Conservation (phyloP, 2,329 filamentous ascomycete genomes). For the Xylaria sp. region DNA sequence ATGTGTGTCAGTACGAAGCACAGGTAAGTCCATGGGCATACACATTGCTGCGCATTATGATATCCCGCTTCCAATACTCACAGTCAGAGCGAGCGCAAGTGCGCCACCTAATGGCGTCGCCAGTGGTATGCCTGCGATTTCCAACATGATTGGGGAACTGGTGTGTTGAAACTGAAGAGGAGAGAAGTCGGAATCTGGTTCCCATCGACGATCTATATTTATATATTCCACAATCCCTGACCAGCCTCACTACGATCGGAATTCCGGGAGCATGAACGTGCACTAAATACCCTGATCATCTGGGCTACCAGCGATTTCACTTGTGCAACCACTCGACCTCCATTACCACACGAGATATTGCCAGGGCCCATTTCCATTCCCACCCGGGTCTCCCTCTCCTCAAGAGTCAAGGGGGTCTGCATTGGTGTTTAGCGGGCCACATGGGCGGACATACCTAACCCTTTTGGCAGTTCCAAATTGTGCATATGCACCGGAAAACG, state of each 20-base stretch:
- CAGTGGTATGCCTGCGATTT: constrained; percentile 3
- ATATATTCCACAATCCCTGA: not conserved
- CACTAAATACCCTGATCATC: no score
- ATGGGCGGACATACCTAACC: no score
- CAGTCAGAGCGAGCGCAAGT: constrained; percentile 1
- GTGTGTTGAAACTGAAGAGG: not conserved
- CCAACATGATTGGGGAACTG: constrained; percentile 1
- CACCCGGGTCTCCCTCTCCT: no score
- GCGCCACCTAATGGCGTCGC: constrained; percentile 2
- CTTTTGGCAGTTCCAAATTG: no score
- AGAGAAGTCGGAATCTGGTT: not conserved
- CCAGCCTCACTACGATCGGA: not conserved
- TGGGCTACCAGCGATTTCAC: no score
- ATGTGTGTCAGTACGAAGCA: not conserved
- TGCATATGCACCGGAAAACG: no score
- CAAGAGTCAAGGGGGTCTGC: no score
- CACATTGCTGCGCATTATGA: not conserved
- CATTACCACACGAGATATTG: no score
- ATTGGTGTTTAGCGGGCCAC: no score
- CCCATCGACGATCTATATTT: not conserved
- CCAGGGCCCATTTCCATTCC: no score
- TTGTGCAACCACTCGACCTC: no score
- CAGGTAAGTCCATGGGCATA: not conserved
- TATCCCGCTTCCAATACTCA: not conserved
- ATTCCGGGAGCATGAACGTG: no score